Evolutionary conservation across 2,329 filamentous ascomycete genomes (phyloP).

Genomic region (Fusarium nygamai): DNA sequence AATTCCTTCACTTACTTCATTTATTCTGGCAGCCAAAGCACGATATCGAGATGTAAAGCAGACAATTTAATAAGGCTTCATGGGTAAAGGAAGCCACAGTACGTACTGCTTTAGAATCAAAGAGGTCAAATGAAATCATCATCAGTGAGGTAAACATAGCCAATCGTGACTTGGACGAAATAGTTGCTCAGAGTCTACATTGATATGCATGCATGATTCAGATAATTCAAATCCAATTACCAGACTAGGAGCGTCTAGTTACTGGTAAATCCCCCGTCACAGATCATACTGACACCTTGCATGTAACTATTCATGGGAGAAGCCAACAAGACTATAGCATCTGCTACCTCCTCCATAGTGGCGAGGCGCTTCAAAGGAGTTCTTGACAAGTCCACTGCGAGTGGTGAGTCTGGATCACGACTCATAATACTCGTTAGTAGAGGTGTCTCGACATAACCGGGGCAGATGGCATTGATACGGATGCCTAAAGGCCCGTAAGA

Average conservation of each 20-base stretch:
- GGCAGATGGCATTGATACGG: slow-evolving; percentile 70
- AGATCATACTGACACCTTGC: slow-evolving; percentile 57
- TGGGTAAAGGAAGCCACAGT: background rate
- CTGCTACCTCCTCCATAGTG: slow-evolving; percentile 62
- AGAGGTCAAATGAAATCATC: background rate
- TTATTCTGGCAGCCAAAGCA: too few species aligned
- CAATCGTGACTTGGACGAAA: background rate
- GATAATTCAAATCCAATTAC: background rate
- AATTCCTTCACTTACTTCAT: background rate
- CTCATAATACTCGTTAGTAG: slow-evolving; percentile 45
- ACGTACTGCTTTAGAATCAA: background rate
- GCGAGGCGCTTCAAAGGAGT: slow-evolving; percentile 60
- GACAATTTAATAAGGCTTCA: background rate
- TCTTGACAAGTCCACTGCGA: slow-evolving; percentile 53
- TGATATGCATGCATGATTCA: background rate
- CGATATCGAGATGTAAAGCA: background rate
- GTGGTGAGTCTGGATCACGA: slow-evolving; percentile 40
- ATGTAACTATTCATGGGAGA: slow-evolving; percentile 64
- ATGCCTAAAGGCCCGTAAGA: slow-evolving; percentile 62
- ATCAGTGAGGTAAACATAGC: background rate
- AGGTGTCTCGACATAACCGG: slow-evolving; percentile 59
- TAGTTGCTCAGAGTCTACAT: background rate
- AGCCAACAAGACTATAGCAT: slow-evolving; percentile 61
- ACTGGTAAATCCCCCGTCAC: slow-evolving; percentile 57
- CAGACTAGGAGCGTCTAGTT: slow-evolving; percentile 19